phyloP scores from a whole-genome alignment of 2,329 filamentous ascomycete genomes.

The Biscogniauxia mediterranea region DNA sequence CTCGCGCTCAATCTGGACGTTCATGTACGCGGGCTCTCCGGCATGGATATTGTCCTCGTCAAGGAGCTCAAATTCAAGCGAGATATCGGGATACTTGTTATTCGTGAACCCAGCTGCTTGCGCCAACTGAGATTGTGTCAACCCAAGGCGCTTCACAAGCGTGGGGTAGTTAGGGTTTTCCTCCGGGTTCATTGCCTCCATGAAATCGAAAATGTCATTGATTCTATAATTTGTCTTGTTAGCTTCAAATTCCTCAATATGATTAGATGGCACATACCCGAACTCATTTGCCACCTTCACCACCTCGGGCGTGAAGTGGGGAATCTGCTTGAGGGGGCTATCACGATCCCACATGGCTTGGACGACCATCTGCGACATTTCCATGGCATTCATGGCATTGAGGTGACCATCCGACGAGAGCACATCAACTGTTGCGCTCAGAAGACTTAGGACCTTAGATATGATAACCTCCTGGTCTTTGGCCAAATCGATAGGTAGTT shows the following conservation, averaged over 20 bases:
- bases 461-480: constrained; percentile 93
- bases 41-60: constrained; percentile 78
- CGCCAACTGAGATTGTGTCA: constrained; percentile 78
- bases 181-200: constrained; percentile 96
- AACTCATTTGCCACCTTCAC: constrained; percentile 80
- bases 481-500: constrained; percentile 88
- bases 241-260: constrained; percentile 14
- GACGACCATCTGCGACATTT: constrained; percentile 98
- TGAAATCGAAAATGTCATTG: constrained; percentile 95
- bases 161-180: constrained; percentile 81
- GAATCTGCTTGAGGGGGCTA: constrained; percentile 94
- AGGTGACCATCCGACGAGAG: constrained; percentile 93
- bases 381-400: constrained; percentile 98
- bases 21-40: constrained; percentile 77
- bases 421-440: constrained; percentile 92
- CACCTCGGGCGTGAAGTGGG: constrained; percentile 82
- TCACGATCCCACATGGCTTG: constrained; percentile 99
- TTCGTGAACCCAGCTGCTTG: constrained; percentile 96
- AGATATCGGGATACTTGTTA: constrained; percentile 91
- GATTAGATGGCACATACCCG: constrained; percentile 52
- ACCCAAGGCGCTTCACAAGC: constrained; percentile 73
- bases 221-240: constrained; percentile 51
- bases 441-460: constrained; percentile 77
- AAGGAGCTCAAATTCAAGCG: constrained; percentile 83
- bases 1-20: constrained; percentile 81